phyloP scores from a whole-genome alignment of 2,329 filamentous ascomycete species.

The Hymenoscyphus fructigenus region DNA sequence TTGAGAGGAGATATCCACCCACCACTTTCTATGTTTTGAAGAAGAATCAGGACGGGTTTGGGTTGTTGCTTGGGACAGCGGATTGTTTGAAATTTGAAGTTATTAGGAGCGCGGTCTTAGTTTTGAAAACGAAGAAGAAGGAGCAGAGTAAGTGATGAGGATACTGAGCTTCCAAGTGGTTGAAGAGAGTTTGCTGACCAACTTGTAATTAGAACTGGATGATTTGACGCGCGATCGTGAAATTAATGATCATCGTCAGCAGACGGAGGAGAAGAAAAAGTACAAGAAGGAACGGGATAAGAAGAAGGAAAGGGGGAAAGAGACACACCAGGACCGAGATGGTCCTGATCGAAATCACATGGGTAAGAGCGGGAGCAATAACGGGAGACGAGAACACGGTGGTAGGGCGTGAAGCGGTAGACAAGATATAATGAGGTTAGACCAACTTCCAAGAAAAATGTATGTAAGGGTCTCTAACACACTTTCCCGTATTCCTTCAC shows the following conservation, averaged over 20 bases:
- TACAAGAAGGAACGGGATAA: background rate
- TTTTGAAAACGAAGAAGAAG: background rate
- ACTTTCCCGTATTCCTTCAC: no score
- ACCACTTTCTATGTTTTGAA: background rate
- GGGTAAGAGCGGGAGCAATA: background rate
- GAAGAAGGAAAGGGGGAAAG: background rate
- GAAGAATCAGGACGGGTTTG: background rate
- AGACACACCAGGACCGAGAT: background rate
- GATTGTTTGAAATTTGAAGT: background rate
- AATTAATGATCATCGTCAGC: background rate
- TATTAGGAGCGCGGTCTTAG: background rate
- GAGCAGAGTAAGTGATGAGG: background rate
- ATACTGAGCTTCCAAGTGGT: background rate
- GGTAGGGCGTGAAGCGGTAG: no score
- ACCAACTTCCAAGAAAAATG: no score
- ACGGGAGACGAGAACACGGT: no score
- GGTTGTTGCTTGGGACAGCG: background rate
- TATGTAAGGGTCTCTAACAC: no score
- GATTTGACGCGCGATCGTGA: background rate
- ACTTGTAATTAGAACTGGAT: background rate
- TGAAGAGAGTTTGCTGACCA: background rate
- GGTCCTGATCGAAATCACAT: background rate
- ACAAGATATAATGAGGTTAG: background rate
- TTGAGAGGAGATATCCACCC: background rate
- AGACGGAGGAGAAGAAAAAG: background rate